phyloP scores from a whole-genome alignment of 2,329 filamentous ascomycete species.

The Diaporthe velutina region DNA sequence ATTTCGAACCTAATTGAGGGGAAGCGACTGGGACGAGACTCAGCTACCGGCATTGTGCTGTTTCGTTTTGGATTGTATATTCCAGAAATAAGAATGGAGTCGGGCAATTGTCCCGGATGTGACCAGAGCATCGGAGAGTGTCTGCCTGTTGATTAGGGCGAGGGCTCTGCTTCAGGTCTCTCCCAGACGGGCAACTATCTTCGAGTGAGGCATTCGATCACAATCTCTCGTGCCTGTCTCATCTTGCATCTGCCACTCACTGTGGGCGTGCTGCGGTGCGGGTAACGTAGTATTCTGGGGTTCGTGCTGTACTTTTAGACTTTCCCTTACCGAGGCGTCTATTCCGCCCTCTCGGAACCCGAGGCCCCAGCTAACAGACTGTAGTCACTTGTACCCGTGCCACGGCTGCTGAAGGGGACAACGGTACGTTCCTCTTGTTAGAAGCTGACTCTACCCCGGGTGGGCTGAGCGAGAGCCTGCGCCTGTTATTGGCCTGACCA shows the following conservation, averaged over 20 bases:
- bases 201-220: slow-evolving; percentile 23
- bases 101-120: not conserved
- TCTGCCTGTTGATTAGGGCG: not conserved
- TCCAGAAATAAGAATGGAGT: not conserved
- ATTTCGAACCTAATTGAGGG: slow-evolving; percentile 3
- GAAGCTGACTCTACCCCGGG: not conserved
- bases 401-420: too few species aligned
- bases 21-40: not conserved
- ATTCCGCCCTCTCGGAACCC: slow-evolving; percentile 31
- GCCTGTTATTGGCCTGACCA: slow-evolving; percentile 7
- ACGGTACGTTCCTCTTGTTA: not conserved
- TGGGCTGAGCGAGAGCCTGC: slow-evolving; percentile 18
- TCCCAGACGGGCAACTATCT: slow-evolving; percentile 20
- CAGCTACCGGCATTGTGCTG: not conserved
- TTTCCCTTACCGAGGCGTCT: slow-evolving; percentile 27
- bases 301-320: slow-evolving; percentile 31
- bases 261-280: not conserved
- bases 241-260: slow-evolving; percentile 27
- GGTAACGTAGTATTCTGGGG: slow-evolving; percentile 36
- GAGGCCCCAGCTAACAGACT: slow-evolving; percentile 19
- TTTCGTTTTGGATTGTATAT: slow-evolving; percentile 1
- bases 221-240: slow-evolving; percentile 27
- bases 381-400: not conserved
- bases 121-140: not conserved
- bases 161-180: slow-evolving; percentile 7